Percentiles rank a stretch among this genome's conserved stretches.
Conservation (phyloP, 805 yeast genomes). For the Myxozyma neotropica region DNA sequence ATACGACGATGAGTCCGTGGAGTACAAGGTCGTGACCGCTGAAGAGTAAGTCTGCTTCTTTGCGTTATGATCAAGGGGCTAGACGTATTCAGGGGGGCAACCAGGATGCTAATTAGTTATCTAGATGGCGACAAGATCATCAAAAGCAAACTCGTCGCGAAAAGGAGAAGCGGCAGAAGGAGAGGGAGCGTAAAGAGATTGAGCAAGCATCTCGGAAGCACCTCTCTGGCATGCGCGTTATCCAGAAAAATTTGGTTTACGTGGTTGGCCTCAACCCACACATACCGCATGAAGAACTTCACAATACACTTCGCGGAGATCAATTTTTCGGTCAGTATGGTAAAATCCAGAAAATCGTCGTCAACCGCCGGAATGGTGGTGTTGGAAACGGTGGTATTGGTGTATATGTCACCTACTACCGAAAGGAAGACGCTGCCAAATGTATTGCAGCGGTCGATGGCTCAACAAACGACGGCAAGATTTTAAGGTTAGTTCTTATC, state of each 20-base stretch:
- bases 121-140: conserved; percentile 69
- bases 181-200: conserved; percentile 87
- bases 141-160: conserved; percentile 78
- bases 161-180: conserved; percentile 70
- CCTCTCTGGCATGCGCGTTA: conserved; percentile 96
- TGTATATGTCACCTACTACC: conserved; percentile 90
- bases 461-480: conserved; percentile 85
- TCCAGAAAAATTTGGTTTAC: conserved; percentile 93
- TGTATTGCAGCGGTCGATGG: conserved; percentile 94
- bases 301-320: conserved; percentile 78
- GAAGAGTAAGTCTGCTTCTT: conserved; percentile 57
- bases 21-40: conserved; percentile 76
- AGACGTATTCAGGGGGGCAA: background rate
- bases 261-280: conserved; percentile 93
- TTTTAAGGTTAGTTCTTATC: conserved; percentile 51
- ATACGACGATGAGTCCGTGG: conserved; percentile 91
- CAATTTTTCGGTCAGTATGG: conserved; percentile 99
- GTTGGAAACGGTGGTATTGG: conserved; percentile 79
- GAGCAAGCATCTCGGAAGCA: conserved; percentile 73
- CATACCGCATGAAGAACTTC: conserved; percentile 81
- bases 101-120: background rate
- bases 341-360: conserved; percentile 88
- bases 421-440: conserved; percentile 91
- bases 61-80: too few species aligned
- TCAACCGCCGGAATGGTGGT: conserved; percentile 69